Evolutionary conservation across 352 stramenopile species (phyloP).

Genomic region (Thraustochytrium striatum): DNA sequence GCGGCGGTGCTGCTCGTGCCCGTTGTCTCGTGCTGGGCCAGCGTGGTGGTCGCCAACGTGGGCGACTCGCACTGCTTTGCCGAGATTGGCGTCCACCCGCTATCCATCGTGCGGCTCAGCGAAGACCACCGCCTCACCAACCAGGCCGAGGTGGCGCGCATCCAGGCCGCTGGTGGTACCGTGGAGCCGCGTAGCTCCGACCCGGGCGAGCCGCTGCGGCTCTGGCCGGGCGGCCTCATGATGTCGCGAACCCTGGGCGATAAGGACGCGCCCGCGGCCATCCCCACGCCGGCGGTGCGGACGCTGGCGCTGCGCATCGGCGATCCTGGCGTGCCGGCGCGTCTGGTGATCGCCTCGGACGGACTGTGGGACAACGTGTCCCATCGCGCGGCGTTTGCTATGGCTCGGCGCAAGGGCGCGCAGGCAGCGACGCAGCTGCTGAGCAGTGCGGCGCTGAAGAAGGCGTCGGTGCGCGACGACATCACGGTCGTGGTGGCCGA

Average conservation of each 20-base stretch:
- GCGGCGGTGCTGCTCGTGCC: background rate
- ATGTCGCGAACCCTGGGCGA: conserved; percentile 5
- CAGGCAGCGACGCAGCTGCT: background rate
- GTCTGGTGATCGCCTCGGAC: conserved; percentile 21
- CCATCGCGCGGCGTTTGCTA: background rate
- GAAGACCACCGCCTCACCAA: conserved; percentile 33
- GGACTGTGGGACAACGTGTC: conserved; percentile 19
- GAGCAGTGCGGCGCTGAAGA: background rate
- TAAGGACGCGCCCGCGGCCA: background rate
- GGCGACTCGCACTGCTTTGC: conserved; percentile 12
- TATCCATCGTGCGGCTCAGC: background rate
- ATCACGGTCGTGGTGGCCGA: conserved; percentile 22
- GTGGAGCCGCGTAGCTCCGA: background rate
- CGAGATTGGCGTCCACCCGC: background rate
- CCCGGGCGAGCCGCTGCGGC: background rate
- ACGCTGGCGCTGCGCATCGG: background rate
- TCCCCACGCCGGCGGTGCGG: background rate
- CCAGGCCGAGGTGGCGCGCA: background rate
- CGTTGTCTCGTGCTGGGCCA: background rate
- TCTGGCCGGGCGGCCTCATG: conserved; percentile 36
- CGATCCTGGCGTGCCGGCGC: background rate
- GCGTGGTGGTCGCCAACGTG: background rate
- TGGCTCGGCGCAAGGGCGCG: background rate
- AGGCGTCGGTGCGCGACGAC: background rate
- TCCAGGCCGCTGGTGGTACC: background rate